Base-by-base conservation (phyloP, 148 eudicot genomes). In the Rhododendron henanense region DNA sequence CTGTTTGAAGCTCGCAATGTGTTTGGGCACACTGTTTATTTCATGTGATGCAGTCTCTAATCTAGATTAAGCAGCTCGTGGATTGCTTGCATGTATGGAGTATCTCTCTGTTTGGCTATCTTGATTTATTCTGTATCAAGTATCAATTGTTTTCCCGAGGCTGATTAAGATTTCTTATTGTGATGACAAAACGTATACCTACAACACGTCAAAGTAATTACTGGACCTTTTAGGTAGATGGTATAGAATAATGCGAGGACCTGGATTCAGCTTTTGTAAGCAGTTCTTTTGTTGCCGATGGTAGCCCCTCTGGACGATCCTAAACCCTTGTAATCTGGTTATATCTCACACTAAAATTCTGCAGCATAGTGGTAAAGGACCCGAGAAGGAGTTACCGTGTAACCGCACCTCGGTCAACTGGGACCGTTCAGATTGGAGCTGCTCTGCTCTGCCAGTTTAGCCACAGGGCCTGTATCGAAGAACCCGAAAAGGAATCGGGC, bases 401-500 rank as follows among this genome's bases (percentile, higher is more conserved):
- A 95, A 81, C 99, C 94, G 92, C 67, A 91, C 89, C 73, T 94
- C 85, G 21, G 87, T 88, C 86, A 96, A 88, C 25, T 87, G 87
- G 16, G 95, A 94, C 97, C 97, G 79, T 87, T 90, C 67, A 96
- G 89, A 55, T 85, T 88, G 63, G 87, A 88, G n/a, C 74, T 53
- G 81, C 90, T 79, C 25, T 50, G 74, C 84, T 3, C 5, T 92
- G 98, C 50, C 97, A 96, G 85, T 90, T 95, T 75, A 96, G 85
- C 99, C 98, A 95, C 47, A 96, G 83, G 18, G 90, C 73, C 81
- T 93, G 93, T 39, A 96, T 90, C 1, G 88, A 85, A n/a, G 93
- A 84, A 45, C 92, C 92, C 10, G 93, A 78, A 78, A 96, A 93
- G 39, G 88, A 92, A 13, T 71, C 21, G 1, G 99, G 97, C 80